Evolutionary conservation across 148 eudicot genomes (phyloP), one percentile per base, ranked within the genome.

Genomic region (Cornus kousa): DNA sequence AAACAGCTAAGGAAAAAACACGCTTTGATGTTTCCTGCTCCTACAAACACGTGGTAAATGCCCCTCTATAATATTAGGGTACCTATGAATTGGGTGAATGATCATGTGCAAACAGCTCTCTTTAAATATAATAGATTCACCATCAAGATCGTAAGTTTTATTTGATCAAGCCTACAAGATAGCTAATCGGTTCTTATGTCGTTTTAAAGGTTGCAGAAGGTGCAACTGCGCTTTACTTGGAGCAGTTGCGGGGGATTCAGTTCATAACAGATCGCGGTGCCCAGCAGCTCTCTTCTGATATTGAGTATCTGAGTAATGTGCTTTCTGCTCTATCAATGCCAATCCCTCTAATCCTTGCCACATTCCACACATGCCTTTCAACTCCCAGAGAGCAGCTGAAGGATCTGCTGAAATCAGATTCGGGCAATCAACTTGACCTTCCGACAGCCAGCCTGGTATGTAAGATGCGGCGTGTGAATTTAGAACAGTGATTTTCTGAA

Each of bases 301-400:
- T 95, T 19, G 99, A 95, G 70, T 95, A 95, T 80, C 77, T 95
- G 82, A 88, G 95, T 43, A 93, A 95, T 67, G 99, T 95, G 64
- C 93, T 95, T 70, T 93, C 97, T 23, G 99, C 99, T 35, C 88
- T 95, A 74, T 93, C 97, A 4, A 94, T 93, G 87, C 97, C 97
- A 19, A 86, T 92, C 68, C 99, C 99, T 53, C 83, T 78, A 3
- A 82, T 87, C 74, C 90, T 95, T 32, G 78, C 99, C 33, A 93
- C 97, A 35, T 95, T 91, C 76, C 97, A 93, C 53, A 85, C 90
- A 24, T 95, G 99, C 79, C 89, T 93, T 72, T 91, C 99, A 14
- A 85, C 90, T 62, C 95, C 94, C 48, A 88, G 89, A 79, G 97
- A 95, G 67, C 90, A 91, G 82, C 80, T 95, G 77, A 90, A 81